Evolutionary conservation across 1,284 basidiomycete genomes (phyloP), one percentile per base, ranked within the genome.

Genomic region (Naganishia sp.): DNA sequence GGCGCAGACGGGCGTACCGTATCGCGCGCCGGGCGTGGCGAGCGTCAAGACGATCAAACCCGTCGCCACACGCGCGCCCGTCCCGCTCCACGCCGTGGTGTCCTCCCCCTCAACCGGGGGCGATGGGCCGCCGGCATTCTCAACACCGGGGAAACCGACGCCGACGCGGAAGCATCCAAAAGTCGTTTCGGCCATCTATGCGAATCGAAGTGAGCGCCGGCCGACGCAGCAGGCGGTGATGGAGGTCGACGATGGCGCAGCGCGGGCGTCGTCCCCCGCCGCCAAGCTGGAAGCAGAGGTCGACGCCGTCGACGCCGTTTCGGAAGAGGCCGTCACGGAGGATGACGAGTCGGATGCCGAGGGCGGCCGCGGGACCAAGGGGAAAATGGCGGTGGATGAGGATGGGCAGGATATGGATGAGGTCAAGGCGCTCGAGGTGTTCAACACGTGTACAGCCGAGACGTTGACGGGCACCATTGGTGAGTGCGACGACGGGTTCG

Each of bases 391-490:
- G 65, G 68, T 75, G 52, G 74, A 71, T 44, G 71, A 69, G 5
- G 70, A 71, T 43, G 70, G 73, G 6, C 74, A 74, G 44, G 71
- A 74, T 48, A 71, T 71, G 39, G 71, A 73, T 70, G 78, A 86
- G 80, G 73, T 75, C 9, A 78, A 82, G 44, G 88, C 89, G 7
- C 79, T 95, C 55, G 83, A 87, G n/a, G 95, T 92, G 76, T 93
- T 98, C 82, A 98, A 97, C 72, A 83, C 83, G 15, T 86, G 88
- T 48, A 84, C 84, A 7, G 80, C 84, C 16, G 90, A 88, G 63
- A 87, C 87, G 21, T 77, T 99, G 43, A 90, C 92, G 69, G 94
- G 96, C 72, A 82, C 97, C 46, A 95, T 93, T 56, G 93, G 94
- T 92, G 76, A 64, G 86, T 78, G 39, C 64, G n/a, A 39, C 28